phyloP scores from a whole-genome alignment of 306 rosid species.

The Cotoneaster glaucophyllus region DNA sequence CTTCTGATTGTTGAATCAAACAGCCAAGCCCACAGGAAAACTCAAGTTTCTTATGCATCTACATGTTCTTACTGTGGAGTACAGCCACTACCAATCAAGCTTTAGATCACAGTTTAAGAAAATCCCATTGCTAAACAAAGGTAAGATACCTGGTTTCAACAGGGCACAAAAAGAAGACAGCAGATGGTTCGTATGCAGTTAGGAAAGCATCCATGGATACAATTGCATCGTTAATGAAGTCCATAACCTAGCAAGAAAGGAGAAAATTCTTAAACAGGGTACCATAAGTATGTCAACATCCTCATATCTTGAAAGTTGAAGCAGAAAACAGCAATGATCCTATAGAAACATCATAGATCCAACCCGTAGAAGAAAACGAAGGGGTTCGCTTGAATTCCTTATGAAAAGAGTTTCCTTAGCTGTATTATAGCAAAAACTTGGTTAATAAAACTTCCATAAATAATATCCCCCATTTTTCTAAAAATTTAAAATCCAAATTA shows the following conservation, averaged over 20 bases:
- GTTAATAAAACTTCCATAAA: not conserved
- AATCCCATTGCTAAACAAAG: not conserved
- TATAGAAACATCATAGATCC: not conserved
- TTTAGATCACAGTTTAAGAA: not conserved
- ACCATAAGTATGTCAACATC: not conserved
- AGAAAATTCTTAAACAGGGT: slow-evolving; percentile 6
- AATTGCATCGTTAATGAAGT: slow-evolving; percentile 84
- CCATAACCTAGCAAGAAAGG: slow-evolving; percentile 64
- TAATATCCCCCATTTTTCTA: not conserved
- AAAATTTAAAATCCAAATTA: not conserved
- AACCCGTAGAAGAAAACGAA: not conserved
- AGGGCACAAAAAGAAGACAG: slow-evolving; percentile 69
- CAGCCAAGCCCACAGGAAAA: not conserved
- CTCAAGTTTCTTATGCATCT: not conserved
- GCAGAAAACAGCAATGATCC: not conserved
- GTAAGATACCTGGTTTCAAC: slow-evolving; percentile 72
- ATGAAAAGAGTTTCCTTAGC: not conserved
- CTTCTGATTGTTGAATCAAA: not conserved
- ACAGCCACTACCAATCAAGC: not conserved
- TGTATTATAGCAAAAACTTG: not conserved
- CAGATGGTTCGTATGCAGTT: slow-evolving; percentile 58
- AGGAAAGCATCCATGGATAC: slow-evolving; percentile 75
- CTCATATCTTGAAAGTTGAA: not conserved
- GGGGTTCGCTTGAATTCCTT: not conserved
- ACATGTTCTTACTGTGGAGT: not conserved